Evolutionary conservation across 306 rosid genomes (phyloP).

Genomic region (Echinosophora koreensis): DNA sequence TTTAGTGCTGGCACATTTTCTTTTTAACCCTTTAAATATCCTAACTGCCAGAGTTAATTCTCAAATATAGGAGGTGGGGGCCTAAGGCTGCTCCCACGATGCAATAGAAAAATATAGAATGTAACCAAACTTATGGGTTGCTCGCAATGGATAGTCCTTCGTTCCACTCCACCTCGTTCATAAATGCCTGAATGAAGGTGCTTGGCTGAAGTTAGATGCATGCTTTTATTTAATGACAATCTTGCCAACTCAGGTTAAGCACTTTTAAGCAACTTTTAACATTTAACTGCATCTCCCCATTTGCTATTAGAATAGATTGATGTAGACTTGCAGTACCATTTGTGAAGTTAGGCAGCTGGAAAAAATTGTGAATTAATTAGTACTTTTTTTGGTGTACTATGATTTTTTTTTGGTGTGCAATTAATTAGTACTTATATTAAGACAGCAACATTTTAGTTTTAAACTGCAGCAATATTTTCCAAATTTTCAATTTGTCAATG

Average conservation of each 20-base stretch:
- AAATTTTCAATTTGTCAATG: not conserved
- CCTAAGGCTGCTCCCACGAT: not conserved
- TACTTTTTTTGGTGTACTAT: too few relatives aligned
- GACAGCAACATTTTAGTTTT: not conserved
- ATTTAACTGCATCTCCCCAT: not conserved
- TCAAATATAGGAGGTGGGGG: too few relatives aligned
- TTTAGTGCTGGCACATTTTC: too few relatives aligned
- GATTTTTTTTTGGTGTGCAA: too few relatives aligned
- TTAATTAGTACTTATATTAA: not conserved
- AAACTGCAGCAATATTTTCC: not conserved
- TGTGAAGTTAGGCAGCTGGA: not conserved
- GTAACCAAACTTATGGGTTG: slow-evolving; percentile 18
- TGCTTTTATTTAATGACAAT: slow-evolving; percentile 1
- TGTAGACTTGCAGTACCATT: not conserved
- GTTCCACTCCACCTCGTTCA: not conserved
- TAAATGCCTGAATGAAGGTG: not conserved
- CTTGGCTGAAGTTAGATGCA: not conserved
- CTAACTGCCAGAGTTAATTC: too few relatives aligned
- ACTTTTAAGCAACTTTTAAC: too few relatives aligned
- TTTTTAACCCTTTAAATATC: too few relatives aligned
- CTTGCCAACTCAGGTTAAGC: too few relatives aligned
- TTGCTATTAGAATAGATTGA: not conserved
- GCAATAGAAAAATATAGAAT: not conserved
- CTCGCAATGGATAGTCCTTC: not conserved
- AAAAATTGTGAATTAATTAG: not conserved